Evolutionary conservation across 2,329 filamentous ascomycete species (phyloP).

Genomic region (Elsinoe arachidis): DNA sequence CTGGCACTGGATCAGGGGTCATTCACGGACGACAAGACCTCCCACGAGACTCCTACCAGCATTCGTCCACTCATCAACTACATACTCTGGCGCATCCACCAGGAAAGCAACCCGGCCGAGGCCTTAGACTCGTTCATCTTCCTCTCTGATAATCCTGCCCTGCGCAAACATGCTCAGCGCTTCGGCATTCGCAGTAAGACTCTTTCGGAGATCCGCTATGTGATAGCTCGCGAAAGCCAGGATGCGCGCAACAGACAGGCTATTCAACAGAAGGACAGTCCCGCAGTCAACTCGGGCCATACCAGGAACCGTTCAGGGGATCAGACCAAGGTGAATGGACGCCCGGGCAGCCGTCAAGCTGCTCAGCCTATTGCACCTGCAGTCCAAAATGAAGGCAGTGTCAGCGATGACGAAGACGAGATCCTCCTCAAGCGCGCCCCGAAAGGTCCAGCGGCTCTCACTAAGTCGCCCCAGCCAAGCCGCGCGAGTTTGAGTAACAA

Average conservation of each 20-base stretch:
- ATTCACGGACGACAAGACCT: not conserved
- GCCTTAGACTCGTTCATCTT: slow-evolving; percentile 44
- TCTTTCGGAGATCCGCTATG: slow-evolving; percentile 42
- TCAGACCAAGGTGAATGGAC: not conserved
- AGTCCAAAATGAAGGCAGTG: slow-evolving; percentile 8
- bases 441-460: slow-evolving; percentile 25
- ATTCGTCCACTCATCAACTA: slow-evolving; percentile 43
- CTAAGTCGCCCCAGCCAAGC: slow-evolving; percentile 15
- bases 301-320: not conserved
- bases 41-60: not conserved
- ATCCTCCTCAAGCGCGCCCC: slow-evolving; percentile 24
- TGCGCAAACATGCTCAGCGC: slow-evolving; percentile 38
- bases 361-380: not conserved
- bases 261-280: slow-evolving; percentile 20
- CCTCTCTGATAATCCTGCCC: slow-evolving; percentile 41
- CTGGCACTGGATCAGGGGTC: not conserved
- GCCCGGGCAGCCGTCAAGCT: not conserved
- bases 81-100: slow-evolving; percentile 44
- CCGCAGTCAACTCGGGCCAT: not conserved
- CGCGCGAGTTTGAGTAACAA: not conserved
- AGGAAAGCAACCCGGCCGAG: slow-evolving; percentile 39
- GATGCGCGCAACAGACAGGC: slow-evolving; percentile 33
- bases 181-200: slow-evolving; percentile 44
- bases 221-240: slow-evolving; percentile 40
- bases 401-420: slow-evolving; percentile 18